Percentiles rank a stretch among this genome's conserved stretches.
Conservation (phyloP, 192 early-diverging fungal genomes). For the Mortierella hygrophila region DNA sequence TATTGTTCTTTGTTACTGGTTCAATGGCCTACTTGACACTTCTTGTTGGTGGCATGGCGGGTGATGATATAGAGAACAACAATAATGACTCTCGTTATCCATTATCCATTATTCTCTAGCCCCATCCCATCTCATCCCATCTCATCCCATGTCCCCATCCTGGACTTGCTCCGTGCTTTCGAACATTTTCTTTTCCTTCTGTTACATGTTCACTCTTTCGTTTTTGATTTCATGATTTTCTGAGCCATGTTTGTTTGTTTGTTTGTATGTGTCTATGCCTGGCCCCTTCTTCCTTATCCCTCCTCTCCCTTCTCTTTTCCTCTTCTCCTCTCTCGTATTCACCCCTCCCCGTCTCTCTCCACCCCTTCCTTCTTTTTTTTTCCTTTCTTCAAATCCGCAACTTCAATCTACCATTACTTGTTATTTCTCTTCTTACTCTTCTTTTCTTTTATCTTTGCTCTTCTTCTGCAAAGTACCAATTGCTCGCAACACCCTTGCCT, state of each 20-base stretch:
- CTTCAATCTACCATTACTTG: neutral
- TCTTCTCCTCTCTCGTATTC: neutral
- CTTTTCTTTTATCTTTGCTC: neutral
- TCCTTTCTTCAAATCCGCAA: neutral
- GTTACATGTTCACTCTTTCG: neutral
- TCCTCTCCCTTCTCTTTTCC: neutral
- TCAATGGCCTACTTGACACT: too few relatives aligned
- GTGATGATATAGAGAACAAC: too few relatives aligned
- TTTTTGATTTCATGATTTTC: neutral
- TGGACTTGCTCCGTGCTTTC: neutral
- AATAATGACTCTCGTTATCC: neutral
- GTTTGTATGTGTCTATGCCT: neutral
- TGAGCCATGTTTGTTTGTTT: neutral
- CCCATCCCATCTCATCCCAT: neutral
- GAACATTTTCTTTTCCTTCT: neutral
- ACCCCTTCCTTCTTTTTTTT: neutral
- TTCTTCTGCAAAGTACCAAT: neutral
- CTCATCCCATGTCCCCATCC: neutral
- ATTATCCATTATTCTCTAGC: neutral
- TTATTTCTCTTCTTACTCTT: neutral
- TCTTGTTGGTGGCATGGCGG: too few relatives aligned
- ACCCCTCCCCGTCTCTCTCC: neutral
- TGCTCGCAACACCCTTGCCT: conserved; percentile 5
- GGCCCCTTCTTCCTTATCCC: neutral
- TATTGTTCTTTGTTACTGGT: too few relatives aligned